These are phyloP conservation scores for Amanita subjunquillea DNA, from an alignment of 768 basidiomycete species.

Conservation along the genomic window DNA sequence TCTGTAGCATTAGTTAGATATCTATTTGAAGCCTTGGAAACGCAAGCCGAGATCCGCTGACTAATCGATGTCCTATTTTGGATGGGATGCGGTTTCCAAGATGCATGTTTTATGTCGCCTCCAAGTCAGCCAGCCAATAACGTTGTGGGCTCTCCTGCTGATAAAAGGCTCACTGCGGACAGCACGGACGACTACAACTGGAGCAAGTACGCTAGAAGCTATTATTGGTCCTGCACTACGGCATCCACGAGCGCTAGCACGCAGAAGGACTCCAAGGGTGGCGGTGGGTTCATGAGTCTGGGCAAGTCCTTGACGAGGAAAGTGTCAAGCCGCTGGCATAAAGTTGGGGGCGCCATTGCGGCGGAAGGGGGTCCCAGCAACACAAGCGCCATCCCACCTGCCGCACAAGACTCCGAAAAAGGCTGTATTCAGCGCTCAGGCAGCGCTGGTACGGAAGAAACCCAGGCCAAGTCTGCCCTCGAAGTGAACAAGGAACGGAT, in stretches of 20 bases:
- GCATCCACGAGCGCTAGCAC: not conserved
- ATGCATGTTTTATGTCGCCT: not conserved
- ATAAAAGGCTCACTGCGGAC: not conserved
- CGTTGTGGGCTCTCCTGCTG: not conserved
- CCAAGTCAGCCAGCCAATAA: not conserved
- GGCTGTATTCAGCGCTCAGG: not conserved
- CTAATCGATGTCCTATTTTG: no score
- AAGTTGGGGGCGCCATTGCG: not conserved
- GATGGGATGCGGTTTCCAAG: no score
- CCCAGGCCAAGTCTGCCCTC: not conserved
- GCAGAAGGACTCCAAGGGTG: not conserved
- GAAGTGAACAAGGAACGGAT: not conserved
- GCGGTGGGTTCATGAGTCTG: not conserved
- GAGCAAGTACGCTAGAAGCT: not conserved
- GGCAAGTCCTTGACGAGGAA: slow-evolving; percentile 3
- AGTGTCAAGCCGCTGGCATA: not conserved
- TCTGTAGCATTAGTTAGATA: no score
- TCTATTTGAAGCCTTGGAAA: no score
- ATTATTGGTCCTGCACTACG: not conserved
- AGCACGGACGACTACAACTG: not conserved
- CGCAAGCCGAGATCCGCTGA: no score
- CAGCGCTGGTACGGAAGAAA: not conserved
- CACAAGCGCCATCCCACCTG: not conserved
- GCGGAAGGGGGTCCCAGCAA: not conserved
- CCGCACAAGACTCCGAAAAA: not conserved